Percentiles rank a stretch among this genome's conserved stretches.
These are phyloP conservation scores for Paecilomyces sp. DNA, from an alignment of 2,329 filamentous ascomycete genomes.

Conservation along the genomic window DNA sequence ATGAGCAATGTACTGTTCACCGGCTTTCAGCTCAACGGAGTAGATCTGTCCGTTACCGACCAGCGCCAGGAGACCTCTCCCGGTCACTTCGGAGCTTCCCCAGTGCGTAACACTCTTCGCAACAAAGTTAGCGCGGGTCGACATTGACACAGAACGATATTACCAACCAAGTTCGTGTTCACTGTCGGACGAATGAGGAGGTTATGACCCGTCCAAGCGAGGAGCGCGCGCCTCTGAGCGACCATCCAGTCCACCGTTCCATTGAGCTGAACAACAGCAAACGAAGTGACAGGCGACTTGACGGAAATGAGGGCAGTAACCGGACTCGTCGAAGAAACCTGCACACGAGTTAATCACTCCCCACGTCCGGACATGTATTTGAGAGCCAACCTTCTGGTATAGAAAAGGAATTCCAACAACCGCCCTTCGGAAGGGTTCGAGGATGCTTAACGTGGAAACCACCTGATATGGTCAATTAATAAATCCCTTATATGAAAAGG, in stretches of 20 bases:
- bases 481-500: not conserved
- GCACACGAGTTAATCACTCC: constrained; percentile 15
- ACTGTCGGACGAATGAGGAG: constrained; percentile 68
- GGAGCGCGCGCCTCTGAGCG: constrained; percentile 73
- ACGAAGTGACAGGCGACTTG: constrained; percentile 77
- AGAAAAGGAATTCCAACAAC: constrained; percentile 85
- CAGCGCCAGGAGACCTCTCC: constrained; percentile 77
- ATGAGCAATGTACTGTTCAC: constrained; percentile 86
- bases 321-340: constrained; percentile 78
- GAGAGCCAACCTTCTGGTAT: constrained; percentile 59
- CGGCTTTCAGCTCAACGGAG: constrained; percentile 69
- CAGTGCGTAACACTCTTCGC: constrained; percentile 69
- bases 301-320: constrained; percentile 84
- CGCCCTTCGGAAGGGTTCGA: constrained; percentile 75
- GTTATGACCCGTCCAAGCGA: constrained; percentile 96
- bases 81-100: constrained; percentile 84
- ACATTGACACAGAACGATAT: not conserved
- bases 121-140: constrained; percentile 27
- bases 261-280: constrained; percentile 82
- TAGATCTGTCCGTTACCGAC: constrained; percentile 85
- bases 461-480: constrained; percentile 49
- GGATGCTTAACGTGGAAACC: constrained; percentile 78
- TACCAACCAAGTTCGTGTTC: constrained; percentile 59
- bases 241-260: constrained; percentile 95
- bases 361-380: not conserved